Conservation (phyloP, 2,329 filamentous ascomycete species). For the Xylaria arbuscula region DNA sequence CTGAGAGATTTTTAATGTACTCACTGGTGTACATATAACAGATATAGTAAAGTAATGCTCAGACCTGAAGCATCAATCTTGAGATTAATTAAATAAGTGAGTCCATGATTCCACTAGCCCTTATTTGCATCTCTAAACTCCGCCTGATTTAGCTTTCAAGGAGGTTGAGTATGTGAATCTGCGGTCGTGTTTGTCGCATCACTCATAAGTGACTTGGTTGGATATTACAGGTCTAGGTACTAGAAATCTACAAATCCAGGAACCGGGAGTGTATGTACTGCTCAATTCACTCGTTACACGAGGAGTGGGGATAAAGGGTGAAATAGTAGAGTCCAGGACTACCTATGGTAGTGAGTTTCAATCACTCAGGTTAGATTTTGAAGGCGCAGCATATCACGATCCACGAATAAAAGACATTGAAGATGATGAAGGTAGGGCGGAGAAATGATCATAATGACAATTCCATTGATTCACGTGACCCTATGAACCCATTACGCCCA, state of each 20-base stretch:
- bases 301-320: not conserved
- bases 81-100: not conserved
- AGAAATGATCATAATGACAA: slow-evolving; percentile 46
- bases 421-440: slow-evolving; percentile 17
- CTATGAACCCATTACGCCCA: slow-evolving; percentile 52
- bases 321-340: not conserved
- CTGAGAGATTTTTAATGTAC: not conserved
- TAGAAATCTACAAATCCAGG: not conserved
- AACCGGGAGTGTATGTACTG: not conserved
- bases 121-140: not conserved
- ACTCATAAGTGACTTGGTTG: too few relatives aligned
- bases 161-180: too few relatives aligned
- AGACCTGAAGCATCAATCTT: not conserved
- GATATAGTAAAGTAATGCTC: too few relatives aligned
- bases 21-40: not conserved
- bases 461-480: slow-evolving; percentile 51
- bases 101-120: not conserved
- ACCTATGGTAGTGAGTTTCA: not conserved
- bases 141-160: not conserved
- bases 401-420: not conserved
- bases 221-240: not conserved
- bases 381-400: not conserved
- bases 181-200: too few relatives aligned
- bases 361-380: not conserved
- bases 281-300: not conserved